phyloP scores from a whole-genome alignment of 331 rosid genomes.

The Stylosanthes scabra region DNA sequence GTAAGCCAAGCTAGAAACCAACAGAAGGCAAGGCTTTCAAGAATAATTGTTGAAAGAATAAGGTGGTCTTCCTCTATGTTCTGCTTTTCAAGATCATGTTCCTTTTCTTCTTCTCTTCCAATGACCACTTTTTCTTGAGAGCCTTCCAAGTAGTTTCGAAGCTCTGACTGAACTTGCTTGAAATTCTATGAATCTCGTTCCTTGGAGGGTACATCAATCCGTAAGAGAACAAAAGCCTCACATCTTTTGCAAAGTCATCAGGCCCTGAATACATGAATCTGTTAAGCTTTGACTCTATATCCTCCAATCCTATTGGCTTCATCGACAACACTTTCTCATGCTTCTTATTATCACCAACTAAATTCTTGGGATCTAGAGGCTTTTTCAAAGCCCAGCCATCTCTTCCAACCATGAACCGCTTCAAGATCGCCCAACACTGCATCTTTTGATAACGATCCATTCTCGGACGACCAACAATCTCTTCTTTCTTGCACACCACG shows the following conservation, averaged over 20 bases:
- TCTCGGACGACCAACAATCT: too few relatives aligned
- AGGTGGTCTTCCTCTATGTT: too few relatives aligned
- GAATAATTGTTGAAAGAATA: too few relatives aligned
- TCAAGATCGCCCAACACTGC: slow-evolving; percentile 32
- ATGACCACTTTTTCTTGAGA: background rate
- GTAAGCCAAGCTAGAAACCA: too few relatives aligned
- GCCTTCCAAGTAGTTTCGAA: slow-evolving; percentile 1
- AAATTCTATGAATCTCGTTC: background rate
- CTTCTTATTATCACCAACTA: background rate
- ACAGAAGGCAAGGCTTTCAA: too few relatives aligned
- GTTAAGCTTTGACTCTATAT: slow-evolving; percentile 3
- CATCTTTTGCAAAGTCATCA: slow-evolving; percentile 19
- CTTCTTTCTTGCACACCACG: too few relatives aligned
- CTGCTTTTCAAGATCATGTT: too few relatives aligned
- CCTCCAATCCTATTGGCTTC: background rate
- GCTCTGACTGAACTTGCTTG: background rate
- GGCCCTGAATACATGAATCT: background rate
- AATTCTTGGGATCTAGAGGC: background rate
- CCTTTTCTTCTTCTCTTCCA: too few relatives aligned
- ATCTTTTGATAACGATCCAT: slow-evolving; percentile 5
- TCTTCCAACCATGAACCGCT: slow-evolving; percentile 24
- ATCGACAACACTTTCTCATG: background rate
- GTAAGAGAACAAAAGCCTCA: slow-evolving; percentile 1
- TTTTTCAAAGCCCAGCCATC: slow-evolving; percentile 11
- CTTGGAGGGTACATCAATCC: background rate